Conservation (phyloP, 148 eudicot species). For the Heliamphora exappendiculata region DNA sequence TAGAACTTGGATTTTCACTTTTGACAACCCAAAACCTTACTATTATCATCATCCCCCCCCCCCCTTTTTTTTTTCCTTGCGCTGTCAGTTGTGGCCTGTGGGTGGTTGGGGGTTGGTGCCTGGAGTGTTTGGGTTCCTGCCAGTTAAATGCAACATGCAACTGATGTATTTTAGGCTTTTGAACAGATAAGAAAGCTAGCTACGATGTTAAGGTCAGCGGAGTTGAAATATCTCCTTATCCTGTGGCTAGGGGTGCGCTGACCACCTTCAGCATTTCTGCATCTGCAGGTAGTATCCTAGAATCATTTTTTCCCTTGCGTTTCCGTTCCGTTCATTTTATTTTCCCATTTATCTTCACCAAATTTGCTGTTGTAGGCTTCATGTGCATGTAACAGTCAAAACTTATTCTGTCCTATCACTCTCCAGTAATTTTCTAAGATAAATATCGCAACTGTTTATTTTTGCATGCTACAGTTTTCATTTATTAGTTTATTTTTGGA, state of each 20-base stretch:
- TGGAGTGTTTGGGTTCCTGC: background rate
- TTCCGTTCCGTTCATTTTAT: background rate
- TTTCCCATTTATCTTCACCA: too few species aligned
- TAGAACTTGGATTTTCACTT: background rate
- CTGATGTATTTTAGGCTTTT: background rate
- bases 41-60: background rate
- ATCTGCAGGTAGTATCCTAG: slow-evolving; percentile 31
- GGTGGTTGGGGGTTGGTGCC: background rate
- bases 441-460: background rate
- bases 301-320: too few species aligned
- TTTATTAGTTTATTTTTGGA: too few species aligned
- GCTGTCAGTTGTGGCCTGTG: too few species aligned
- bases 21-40: background rate
- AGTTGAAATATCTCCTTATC: slow-evolving; percentile 58
- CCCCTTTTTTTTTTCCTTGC: too few species aligned
- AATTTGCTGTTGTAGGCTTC: background rate
- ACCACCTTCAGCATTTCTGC: slow-evolving; percentile 49
- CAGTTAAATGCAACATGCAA: background rate
- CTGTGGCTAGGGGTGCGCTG: slow-evolving; percentile 41
- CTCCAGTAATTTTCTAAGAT: background rate
- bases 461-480: background rate
- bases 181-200: slow-evolving; percentile 45
- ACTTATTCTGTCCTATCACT: background rate
- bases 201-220: slow-evolving; percentile 52
- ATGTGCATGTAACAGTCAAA: background rate